Conservation (phyloP, 140 eudicot genomes). For the Flaveria floridana region DNA sequence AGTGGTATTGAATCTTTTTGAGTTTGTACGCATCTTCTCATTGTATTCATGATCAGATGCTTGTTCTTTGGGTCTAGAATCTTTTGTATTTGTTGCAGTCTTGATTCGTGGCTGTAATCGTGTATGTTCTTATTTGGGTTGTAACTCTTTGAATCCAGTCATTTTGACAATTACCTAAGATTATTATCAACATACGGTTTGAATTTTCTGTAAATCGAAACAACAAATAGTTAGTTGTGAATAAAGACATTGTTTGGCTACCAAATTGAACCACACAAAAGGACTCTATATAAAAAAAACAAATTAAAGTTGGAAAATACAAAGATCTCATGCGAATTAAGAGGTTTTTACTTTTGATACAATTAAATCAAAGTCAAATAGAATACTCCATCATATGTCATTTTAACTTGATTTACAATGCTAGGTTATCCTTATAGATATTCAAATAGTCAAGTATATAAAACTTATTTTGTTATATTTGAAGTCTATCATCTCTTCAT, state of each 20-base stretch:
- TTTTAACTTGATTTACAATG: too few species aligned
- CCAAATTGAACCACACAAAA: not conserved
- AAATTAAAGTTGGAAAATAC: not conserved
- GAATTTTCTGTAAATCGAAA: not conserved
- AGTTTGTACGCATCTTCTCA: too few species aligned
- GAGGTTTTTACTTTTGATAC: not conserved
- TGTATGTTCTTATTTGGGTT: too few species aligned
- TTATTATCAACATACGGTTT: not conserved
- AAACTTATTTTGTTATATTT: not conserved
- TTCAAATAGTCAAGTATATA: not conserved
- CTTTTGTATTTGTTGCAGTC: too few species aligned
- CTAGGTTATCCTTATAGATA: not conserved
- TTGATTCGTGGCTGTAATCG: too few species aligned
- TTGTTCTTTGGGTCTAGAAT: too few species aligned
- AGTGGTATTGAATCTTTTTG: too few species aligned
- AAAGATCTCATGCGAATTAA: not conserved
- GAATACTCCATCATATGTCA: too few species aligned
- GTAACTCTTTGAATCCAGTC: too few species aligned
- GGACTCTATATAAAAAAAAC: not conserved
- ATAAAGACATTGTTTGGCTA: not conserved
- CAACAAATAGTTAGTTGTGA: too few species aligned
- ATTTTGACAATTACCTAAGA: not conserved
- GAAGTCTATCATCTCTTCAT: not conserved
- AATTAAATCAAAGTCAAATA: constrained; percentile 27
- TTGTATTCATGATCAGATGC: too few species aligned